phyloP scores from a whole-genome alignment of 2,329 filamentous ascomycete genomes.

The Aspergillus sp. region DNA sequence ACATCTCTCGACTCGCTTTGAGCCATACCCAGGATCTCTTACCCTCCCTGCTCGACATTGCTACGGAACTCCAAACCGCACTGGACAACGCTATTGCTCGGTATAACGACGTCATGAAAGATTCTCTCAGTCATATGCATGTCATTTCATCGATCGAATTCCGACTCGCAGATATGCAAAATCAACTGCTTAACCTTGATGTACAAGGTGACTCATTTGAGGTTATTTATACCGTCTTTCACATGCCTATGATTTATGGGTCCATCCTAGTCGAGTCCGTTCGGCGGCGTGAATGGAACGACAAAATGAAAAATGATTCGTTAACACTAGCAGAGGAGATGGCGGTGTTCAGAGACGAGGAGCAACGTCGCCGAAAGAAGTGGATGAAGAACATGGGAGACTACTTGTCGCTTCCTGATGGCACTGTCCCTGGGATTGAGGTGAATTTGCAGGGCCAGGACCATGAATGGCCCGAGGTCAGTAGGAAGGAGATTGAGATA shows the following conservation, averaged over 20 bases:
- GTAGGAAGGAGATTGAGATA: conserved; percentile 66
- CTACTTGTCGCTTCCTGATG: conserved; percentile 60
- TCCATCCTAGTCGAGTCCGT: conserved; percentile 82
- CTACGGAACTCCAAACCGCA: conserved; percentile 47
- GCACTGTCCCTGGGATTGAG: conserved; percentile 68
- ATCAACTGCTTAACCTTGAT: conserved; percentile 63
- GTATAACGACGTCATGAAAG: conserved; percentile 60
- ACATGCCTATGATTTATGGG: conserved; percentile 83
- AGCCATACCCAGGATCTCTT: conserved; percentile 58
- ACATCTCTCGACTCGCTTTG: conserved; percentile 58
- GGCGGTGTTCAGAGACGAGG: conserved; percentile 85
- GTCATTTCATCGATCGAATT: conserved; percentile 74
- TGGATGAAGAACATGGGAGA: conserved; percentile 84
- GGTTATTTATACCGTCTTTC: conserved; percentile 68
- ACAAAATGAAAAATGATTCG: conserved; percentile 83
- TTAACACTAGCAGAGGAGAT: conserved; percentile 86
- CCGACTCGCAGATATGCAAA: conserved; percentile 63
- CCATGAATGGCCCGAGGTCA: conserved; percentile 70
- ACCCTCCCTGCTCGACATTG: conserved; percentile 53
- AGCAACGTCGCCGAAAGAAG: conserved; percentile 76
- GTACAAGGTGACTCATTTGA: conserved; percentile 77
- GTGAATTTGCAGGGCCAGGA: conserved; percentile 77
- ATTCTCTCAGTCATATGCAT: conserved; percentile 69
- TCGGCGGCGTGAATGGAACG: conserved; percentile 79
- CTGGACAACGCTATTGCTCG: conserved; percentile 50